Percentiles rank a stretch among this genome's conserved stretches.
Conservation (phyloP, 306 rosid genomes). For the Cicer judaicum region DNA sequence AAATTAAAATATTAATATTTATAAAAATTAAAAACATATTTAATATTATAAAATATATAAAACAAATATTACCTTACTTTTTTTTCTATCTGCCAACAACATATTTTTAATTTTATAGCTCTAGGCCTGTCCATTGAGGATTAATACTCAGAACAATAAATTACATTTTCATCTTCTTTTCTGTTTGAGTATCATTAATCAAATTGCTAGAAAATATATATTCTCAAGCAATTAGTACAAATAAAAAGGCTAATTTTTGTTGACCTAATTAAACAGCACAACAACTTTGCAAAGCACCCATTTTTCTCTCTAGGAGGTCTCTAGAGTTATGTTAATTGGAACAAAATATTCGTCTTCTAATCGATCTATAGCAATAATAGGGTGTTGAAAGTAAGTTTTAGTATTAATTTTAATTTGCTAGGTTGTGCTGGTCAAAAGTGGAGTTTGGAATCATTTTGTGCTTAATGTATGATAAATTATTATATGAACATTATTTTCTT, state of each 20-base stretch:
- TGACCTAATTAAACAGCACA: neutral
- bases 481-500: slow-evolving; percentile 45
- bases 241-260: slow-evolving; percentile 33
- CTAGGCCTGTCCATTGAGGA: slow-evolving; percentile 47
- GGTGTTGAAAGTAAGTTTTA: slow-evolving; percentile 50
- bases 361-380: slow-evolving; percentile 54
- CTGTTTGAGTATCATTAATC: slow-evolving; percentile 16
- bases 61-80: too few relatives aligned
- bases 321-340: slow-evolving; percentile 26
- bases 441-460: slow-evolving; percentile 64
- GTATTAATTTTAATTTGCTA: slow-evolving; percentile 20
- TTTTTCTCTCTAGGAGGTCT: slow-evolving; percentile 17
- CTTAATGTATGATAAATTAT: slow-evolving; percentile 52
- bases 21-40: too few relatives aligned
- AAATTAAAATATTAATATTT: slow-evolving; percentile 5
- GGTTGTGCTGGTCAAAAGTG: slow-evolving; percentile 68
- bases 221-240: slow-evolving; percentile 33
- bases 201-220: slow-evolving; percentile 25
- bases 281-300: slow-evolving; percentile 44
- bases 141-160: slow-evolving; percentile 21
- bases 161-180: neutral
- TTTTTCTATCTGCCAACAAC: slow-evolving; percentile 54
- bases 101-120: slow-evolving; percentile 30
- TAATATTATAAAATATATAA: too few relatives aligned
- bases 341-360: slow-evolving; percentile 21